These are phyloP conservation scores for Pulicaria dysenterica DNA, from an alignment of 129 eudicot species.

Conservation along the genomic window DNA sequence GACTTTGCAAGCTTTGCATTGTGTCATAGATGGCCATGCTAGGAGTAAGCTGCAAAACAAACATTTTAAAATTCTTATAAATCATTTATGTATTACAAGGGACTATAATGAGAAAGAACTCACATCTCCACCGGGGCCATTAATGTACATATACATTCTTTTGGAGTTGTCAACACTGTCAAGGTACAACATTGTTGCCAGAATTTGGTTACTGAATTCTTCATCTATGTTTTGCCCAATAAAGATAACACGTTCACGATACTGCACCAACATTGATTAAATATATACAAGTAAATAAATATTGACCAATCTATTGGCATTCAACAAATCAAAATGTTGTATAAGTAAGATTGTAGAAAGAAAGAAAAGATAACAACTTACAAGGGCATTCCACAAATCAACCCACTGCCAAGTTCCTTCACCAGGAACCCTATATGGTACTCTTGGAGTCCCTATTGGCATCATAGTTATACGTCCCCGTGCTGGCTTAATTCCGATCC, in stretches of 20 bases:
- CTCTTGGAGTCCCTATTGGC: conserved; percentile 87
- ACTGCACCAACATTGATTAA: conserved; percentile 47
- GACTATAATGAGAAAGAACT: conserved; percentile 43
- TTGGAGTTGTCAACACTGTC: conserved; percentile 65
- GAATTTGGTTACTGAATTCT: conserved; percentile 68
- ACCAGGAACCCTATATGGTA: conserved; percentile 63
- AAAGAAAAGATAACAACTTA: conserved; percentile 37
- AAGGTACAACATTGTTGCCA: conserved; percentile 85
- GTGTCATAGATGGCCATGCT: conserved; percentile 88
- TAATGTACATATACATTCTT: conserved; percentile 67
- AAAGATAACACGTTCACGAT: conserved; percentile 80
- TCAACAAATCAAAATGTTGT: background rate
- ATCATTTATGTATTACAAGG: background rate
- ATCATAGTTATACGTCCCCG: conserved; percentile 70
- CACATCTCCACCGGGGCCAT: conserved; percentile 91
- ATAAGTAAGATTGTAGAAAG: background rate
- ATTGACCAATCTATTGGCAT: background rate
- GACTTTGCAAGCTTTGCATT: conserved; percentile 77
- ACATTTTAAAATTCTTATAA: background rate
- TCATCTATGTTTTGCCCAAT: conserved; percentile 72
- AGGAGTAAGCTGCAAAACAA: conserved; percentile 71
- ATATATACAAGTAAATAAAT: background rate
- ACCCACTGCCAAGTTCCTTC: conserved; percentile 83
- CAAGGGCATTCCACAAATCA: conserved; percentile 93
- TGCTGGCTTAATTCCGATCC: conserved; percentile 56